Conservation (phyloP, 1,284 basidiomycete species). For the Takashimella koratensis region DNA sequence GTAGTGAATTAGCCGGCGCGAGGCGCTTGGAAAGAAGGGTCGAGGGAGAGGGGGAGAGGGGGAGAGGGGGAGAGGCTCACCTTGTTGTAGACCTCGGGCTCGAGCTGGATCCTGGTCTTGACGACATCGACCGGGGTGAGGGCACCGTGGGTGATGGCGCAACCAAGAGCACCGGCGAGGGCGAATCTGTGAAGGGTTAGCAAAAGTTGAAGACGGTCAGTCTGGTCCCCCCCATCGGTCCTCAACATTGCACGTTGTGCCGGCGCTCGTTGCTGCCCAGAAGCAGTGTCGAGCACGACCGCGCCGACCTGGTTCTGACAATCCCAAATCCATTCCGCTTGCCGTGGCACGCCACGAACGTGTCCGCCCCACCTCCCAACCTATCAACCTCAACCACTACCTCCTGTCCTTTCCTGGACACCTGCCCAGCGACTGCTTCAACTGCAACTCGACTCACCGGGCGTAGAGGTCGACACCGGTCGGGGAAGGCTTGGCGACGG, state of each 20-base stretch:
- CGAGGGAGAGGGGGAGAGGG: slow-evolving; percentile 8
- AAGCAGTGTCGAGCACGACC: no score
- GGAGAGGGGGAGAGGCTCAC: slow-evolving; percentile 33
- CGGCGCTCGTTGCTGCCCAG: no score
- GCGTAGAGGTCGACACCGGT: slow-evolving; percentile 53
- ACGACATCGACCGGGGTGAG: slow-evolving; percentile 91
- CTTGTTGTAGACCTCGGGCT: slow-evolving; percentile 57
- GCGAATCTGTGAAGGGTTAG: slow-evolving; percentile 48
- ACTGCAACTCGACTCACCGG: slow-evolving; percentile 31
- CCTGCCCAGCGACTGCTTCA: no score
- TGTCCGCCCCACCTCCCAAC: no score
- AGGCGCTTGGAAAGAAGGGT: neutral
- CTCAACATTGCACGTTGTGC: no score
- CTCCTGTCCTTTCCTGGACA: no score
- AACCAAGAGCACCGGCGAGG: slow-evolving; percentile 85
- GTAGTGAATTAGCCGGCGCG: neutral
- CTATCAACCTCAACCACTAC: no score
- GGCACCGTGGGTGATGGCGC: slow-evolving; percentile 89
- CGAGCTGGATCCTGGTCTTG: slow-evolving; percentile 97
- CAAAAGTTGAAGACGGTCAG: no score
- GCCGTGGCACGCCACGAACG: no score
- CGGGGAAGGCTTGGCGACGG: slow-evolving; percentile 34
- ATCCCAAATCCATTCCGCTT: no score
- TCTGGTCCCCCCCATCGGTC: no score
- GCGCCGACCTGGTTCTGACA: no score